Percentiles rank a stretch among this genome's conserved stretches.
These are phyloP conservation scores for Teunomyces funiuensis DNA, from an alignment of 805 yeast species.

Conservation along the genomic window DNA sequence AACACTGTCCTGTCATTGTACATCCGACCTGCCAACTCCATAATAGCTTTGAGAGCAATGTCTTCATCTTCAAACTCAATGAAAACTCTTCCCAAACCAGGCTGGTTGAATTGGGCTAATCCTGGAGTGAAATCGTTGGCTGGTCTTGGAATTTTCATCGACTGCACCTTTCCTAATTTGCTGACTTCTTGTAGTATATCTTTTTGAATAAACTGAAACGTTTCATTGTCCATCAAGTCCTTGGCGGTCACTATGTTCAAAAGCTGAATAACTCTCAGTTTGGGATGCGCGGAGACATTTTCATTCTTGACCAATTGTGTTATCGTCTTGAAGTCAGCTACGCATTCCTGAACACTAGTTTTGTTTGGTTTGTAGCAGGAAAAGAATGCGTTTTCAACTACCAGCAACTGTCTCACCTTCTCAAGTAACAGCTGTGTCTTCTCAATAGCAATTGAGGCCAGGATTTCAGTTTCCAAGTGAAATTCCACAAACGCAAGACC, in stretches of 20 bases:
- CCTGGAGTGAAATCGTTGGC: slow-evolving; percentile 48
- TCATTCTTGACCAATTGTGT: slow-evolving; percentile 38
- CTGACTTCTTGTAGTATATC: slow-evolving; percentile 53
- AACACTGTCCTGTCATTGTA: slow-evolving; percentile 71
- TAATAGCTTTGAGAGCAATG: slow-evolving; percentile 54
- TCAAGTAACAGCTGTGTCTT: slow-evolving; percentile 14
- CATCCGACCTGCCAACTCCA: slow-evolving; percentile 61
- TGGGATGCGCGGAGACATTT: slow-evolving; percentile 34
- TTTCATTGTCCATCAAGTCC: slow-evolving; percentile 54
- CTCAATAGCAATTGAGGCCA: slow-evolving; percentile 11
- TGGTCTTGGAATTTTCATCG: slow-evolving; percentile 63
- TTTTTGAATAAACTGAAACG: slow-evolving; percentile 47
- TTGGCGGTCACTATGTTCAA: slow-evolving; percentile 65
- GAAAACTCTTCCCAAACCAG: slow-evolving; percentile 72
- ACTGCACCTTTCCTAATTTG: slow-evolving; percentile 51
- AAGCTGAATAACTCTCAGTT: slow-evolving; percentile 59
- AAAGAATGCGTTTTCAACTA: slow-evolving; percentile 27
- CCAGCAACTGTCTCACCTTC: slow-evolving; percentile 12
- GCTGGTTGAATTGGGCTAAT: slow-evolving; percentile 35
- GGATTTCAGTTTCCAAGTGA: slow-evolving; percentile 15
- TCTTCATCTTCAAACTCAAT: slow-evolving; percentile 58
- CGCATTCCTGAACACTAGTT: slow-evolving; percentile 38
- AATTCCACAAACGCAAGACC: slow-evolving; percentile 61
- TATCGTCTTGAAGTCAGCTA: slow-evolving; percentile 37
- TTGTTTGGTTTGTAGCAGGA: slow-evolving; percentile 30